Base-by-base conservation (phyloP, 768 basidiomycete genomes). In the Panus rudis region DNA sequence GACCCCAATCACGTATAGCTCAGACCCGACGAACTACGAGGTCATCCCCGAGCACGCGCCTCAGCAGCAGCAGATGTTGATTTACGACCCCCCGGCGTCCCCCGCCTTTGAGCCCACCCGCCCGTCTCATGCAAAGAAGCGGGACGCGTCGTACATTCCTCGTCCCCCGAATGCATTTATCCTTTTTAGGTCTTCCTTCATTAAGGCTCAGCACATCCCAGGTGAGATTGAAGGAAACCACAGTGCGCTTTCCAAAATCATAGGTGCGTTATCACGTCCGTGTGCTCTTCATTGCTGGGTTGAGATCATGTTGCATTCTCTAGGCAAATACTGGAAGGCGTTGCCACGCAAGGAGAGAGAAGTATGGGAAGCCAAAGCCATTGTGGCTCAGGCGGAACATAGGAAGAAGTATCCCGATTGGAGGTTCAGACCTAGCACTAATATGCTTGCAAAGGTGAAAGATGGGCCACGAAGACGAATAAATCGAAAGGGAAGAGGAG, bases 151-250 rank as follows among this genome's bases (percentile, higher is more conserved):
- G 2, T 81, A 87, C 61, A 89, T 88, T 62, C 86, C 85, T 31
- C 79, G 86, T 37, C 85, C 86, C 6, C 85, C 85, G 20, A 89
- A 87, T 63, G 85, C 86, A 46, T 89, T 88, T 65, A 89, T 88
- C 53, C 80, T 88, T 61, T 89, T 87, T 63, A 77, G 85, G 52
- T 83, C 82, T 19, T 78, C 76, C 23, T 87, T 88, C 64, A 84
- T 88, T 60, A 71, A 74, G 24, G 79, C 76, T 52, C 76, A 84
- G 59, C 78, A 79, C 52, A 78, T 87, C 39, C 79, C 85, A 2
- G 81, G 76, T 27, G 77, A 78, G 59, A 84, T 86, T 41, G 85
- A 88, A 54, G 84, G 84, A 1, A 88, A 85, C 52, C 84, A 86
- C 51, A 81, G 81, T 56, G 81, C 77, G 6, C 70, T 88, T 39